These are phyloP conservation scores for Clitopilus hobsonii DNA, from an alignment of 768 basidiomycete species.

Conservation along the genomic window DNA sequence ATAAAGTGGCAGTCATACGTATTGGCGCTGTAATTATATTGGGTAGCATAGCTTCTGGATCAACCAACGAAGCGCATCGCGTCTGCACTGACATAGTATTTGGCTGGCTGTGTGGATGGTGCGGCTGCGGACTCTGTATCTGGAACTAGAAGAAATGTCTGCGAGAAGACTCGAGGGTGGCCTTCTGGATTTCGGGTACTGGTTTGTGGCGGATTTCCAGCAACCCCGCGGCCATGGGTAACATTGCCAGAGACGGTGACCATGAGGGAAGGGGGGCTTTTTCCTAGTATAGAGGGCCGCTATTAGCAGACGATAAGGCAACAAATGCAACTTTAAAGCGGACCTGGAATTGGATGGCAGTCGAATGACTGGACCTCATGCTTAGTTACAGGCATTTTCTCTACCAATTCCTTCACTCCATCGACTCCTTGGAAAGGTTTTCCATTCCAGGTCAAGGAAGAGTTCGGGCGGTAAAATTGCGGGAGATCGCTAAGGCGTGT, in stretches of 20 bases:
- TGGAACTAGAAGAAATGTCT: constrained; percentile 82
- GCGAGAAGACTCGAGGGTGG: constrained; percentile 81
- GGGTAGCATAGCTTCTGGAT: background rate
- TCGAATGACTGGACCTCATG: constrained; percentile 88
- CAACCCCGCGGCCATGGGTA: constrained; percentile 57
- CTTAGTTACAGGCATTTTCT: constrained; percentile 72
- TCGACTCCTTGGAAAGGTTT: constrained; percentile 71
- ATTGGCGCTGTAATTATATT: background rate
- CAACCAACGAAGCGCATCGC: constrained; percentile 75
- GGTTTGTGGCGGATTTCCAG: constrained; percentile 51
- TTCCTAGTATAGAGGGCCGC: constrained; percentile 37
- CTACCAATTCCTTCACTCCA: constrained; percentile 60
- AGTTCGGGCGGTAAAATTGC: constrained; percentile 74
- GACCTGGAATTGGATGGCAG: constrained; percentile 86
- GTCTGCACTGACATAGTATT: constrained; percentile 79
- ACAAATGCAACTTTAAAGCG: constrained; percentile 9
- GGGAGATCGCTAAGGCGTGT: constrained; percentile 74
- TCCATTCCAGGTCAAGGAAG: constrained; percentile 84
- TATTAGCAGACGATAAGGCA: background rate
- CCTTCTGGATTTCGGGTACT: constrained; percentile 58
- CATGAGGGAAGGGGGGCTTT: constrained; percentile 72
- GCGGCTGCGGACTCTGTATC: constrained; percentile 61
- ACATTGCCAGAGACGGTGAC: constrained; percentile 81
- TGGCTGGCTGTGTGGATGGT: constrained; percentile 69
- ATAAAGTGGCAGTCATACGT: too few relatives aligned